These are phyloP conservation scores for Penicillium sumatraense DNA, from an alignment of 2,329 filamentous ascomycete species.

Conservation along the genomic window DNA sequence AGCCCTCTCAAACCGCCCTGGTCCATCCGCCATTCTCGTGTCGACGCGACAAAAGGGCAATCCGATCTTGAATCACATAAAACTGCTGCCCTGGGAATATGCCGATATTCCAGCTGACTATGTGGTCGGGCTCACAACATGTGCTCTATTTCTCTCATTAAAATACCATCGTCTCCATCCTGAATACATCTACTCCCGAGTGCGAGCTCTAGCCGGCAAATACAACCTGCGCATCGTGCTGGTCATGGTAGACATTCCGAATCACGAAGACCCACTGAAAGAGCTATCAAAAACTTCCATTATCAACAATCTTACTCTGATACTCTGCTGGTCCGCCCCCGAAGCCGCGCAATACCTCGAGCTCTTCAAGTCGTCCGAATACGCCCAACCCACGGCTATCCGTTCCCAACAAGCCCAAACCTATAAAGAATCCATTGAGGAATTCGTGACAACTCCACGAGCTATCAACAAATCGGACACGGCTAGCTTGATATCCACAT, in stretches of 20 bases:
- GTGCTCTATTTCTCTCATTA: slow-evolving; percentile 87
- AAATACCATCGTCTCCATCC: slow-evolving; percentile 98
- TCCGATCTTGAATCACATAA: slow-evolving; percentile 82
- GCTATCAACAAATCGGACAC: slow-evolving; percentile 95
- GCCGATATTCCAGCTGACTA: slow-evolving; percentile 96
- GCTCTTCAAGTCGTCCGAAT: slow-evolving; percentile 91
- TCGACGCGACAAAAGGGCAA: slow-evolving; percentile 95
- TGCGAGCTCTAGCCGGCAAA: slow-evolving; percentile 79
- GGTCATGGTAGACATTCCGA: slow-evolving; percentile 91
- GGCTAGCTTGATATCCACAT: slow-evolving; percentile 84
- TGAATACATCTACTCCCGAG: slow-evolving; percentile 95
- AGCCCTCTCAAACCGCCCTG: slow-evolving; percentile 68
- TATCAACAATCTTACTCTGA: slow-evolving; percentile 88
- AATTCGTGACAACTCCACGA: slow-evolving; percentile 88
- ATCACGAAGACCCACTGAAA: slow-evolving; percentile 86
- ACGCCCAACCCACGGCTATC: slow-evolving; percentile 81
- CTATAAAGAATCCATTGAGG: slow-evolving; percentile 84
- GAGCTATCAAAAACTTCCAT: slow-evolving; percentile 92
- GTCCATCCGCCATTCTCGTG: slow-evolving; percentile 81
- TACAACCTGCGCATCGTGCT: slow-evolving; percentile 87
- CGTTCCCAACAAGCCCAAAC: slow-evolving; percentile 80
- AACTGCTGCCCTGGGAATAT: slow-evolving; percentile 90
- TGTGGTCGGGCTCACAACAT: slow-evolving; percentile 82
- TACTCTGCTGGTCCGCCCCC: slow-evolving; percentile 91
- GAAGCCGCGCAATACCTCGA: slow-evolving; percentile 95